Base-by-base conservation (phyloP, 345 rosid genomes). In the Noccaea bulbosa region DNA sequence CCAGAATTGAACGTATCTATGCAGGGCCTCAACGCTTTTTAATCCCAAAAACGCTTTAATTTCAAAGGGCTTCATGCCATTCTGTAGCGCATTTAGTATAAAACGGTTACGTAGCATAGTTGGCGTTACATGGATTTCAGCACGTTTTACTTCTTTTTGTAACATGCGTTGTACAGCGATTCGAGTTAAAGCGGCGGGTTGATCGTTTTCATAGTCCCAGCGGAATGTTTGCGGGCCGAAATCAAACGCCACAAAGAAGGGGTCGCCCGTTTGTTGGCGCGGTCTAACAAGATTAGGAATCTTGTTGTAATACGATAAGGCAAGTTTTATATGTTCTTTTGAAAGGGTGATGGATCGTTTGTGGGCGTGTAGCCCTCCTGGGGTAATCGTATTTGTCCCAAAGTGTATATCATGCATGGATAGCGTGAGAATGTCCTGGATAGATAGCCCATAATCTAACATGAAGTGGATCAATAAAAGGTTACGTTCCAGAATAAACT, bases 201-300 rank as follows among this genome's bases (percentile, higher is more conserved):
- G 43, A 39, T 39, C 43, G 43, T 39, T 39, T 39, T 39, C 43
- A 39, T 39, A 39, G 43, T 39, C 43, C 43, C 43, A 39, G 43
- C 43, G 43, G 43, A 39, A 39, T 39, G 43, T 39, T 39, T 39
- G 43, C 43, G 43, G 43, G 43, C 43, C 43, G 43, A 39, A 39
- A 39, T 39, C 43, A 39, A 39, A 39, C 43, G 43, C 43, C 43
- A 39, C 43, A 39, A 39, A 39, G 43, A 39, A 39, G 43, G 43
- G 43, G 43, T 39, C 43, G 43, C 43, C 43, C 43, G 43, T 39
- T 39, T 39, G 43, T 39, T 39, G 43, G 43, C 43, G 43, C 43
- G 43, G 43, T 39, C 43, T 39, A 39, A 39, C 43, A 39, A 39
- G 43, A 39, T 39, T 39, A 39, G 43, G 43, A 39, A 39, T 39